Conservation (phyloP, 306 rosid species). For the Cicer cuneatum region DNA sequence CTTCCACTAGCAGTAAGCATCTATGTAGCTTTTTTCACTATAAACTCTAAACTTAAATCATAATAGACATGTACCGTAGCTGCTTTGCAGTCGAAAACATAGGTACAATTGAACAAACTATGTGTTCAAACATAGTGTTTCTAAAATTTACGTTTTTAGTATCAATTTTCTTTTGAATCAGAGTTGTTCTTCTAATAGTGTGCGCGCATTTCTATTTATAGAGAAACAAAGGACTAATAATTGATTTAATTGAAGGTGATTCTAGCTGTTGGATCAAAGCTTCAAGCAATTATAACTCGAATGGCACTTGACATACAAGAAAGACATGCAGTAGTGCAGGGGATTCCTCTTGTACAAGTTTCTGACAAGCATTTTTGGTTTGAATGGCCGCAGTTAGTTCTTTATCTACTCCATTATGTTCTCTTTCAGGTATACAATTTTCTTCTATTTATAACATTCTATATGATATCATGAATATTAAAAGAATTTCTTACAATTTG, state of each 20-base stretch:
- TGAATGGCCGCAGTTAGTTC: conserved; percentile 76
- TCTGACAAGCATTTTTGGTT: conserved; percentile 92
- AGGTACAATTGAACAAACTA: no score
- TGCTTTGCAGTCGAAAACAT: no score
- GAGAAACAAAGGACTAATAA: conserved; percentile 23
- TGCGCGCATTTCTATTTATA: neutral
- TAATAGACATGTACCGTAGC: no score
- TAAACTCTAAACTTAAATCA: no score
- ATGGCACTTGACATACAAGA: conserved; percentile 94
- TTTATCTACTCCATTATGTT: conserved; percentile 82
- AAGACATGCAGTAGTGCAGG: conserved; percentile 93
- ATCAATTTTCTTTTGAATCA: no score
- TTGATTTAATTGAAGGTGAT: conserved; percentile 64
- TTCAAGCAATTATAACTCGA: conserved; percentile 82
- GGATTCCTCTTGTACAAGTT: conserved; percentile 97
- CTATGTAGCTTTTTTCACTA: neutral
- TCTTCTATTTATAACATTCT: neutral
- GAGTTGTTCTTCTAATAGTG: no score
- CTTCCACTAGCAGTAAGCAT: conserved; percentile 74
- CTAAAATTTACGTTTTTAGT: no score
- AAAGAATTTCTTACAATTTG: conserved; percentile 38
- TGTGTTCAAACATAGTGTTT: no score
- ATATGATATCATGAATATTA: conserved; percentile 23
- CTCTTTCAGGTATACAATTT: conserved; percentile 74
- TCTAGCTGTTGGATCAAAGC: conserved; percentile 90